Base-by-base conservation (phyloP, 352 stramenopile genomes). In the Pythium plurisporium region DNA sequence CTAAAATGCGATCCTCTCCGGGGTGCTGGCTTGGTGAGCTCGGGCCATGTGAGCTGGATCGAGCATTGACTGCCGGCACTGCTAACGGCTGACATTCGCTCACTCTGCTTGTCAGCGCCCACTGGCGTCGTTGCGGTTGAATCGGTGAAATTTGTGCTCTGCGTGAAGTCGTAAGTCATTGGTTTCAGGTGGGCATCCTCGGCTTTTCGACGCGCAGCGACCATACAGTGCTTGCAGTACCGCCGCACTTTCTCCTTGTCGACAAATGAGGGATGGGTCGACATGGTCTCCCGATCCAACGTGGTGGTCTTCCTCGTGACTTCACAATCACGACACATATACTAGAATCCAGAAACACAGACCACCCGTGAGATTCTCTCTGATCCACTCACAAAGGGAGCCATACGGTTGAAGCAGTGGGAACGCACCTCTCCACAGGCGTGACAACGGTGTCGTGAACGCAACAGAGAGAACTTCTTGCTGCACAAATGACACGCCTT, bases 391-490 rank as follows among this genome's bases (percentile, higher is more conserved):
- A 9, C 48, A 54, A 20, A 20, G n/a, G 11, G 19, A 44, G 26
- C 12, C 38, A 41, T 17, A 41, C 6, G 20, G 36, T n/a, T n/a
- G n/a, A n/a, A n/a, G n/a, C n/a, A n/a, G n/a, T n/a, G n/a, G n/a
- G n/a, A 52, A 55, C 62, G 26, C 27, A 86, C 69, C 55, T 89
- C 73, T 29, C 72, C 73, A 47, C 83, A 94, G 26, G 81, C 68
- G n/a, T 74, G 68, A 51, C 83, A 94, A 51, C 83, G 59, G 38
- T 76, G 74, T 4, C 79, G 77, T 23, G 77, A 67, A 0, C 79
- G 67, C 37, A 89, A 60, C 11, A 94, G 51, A 31, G 75, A 87
- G 47, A 92, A 92, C 43, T 83, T 86, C 29, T 84, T 87, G 52
- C 66, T 76, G 71, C 82, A 92, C 53, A 92, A 66, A 54, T 74